phyloP scores from a whole-genome alignment of 495 filamentous ascomycete genomes.

The Aspergillus sclerotiicarbonarius region DNA sequence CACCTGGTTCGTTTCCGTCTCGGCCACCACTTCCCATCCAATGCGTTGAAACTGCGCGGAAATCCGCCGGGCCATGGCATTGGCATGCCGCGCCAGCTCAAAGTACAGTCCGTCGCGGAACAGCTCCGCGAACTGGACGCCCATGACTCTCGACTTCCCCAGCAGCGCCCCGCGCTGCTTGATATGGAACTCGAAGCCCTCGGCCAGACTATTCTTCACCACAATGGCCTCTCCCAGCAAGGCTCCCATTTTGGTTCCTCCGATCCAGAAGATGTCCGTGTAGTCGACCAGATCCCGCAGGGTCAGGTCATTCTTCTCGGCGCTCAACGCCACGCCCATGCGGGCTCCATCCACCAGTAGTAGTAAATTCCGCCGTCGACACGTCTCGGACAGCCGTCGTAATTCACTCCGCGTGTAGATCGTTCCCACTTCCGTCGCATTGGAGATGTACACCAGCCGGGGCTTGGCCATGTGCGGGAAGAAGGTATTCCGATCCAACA shows the following conservation, averaged over 20 bases:
- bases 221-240: slow-evolving; percentile 45
- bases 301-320: slow-evolving; percentile 33
- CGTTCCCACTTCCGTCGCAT: slow-evolving; percentile 44
- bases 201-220: slow-evolving; percentile 30
- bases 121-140: slow-evolving; percentile 44
- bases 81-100: slow-evolving; percentile 39
- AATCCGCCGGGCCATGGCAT: slow-evolving; percentile 34
- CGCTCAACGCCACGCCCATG: slow-evolving; percentile 37
- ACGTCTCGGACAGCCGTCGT: slow-evolving; percentile 29
- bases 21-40: slow-evolving; percentile 8
- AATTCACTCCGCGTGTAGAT: slow-evolving; percentile 40
- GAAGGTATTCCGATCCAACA: slow-evolving; percentile 38
- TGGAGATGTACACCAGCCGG: slow-evolving; percentile 42
- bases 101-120: slow-evolving; percentile 41
- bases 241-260: slow-evolving; percentile 45
- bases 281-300: slow-evolving; percentile 38
- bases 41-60: slow-evolving; percentile 3
- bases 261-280: slow-evolving; percentile 47
- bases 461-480: slow-evolving; percentile 47
- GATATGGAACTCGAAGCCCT: slow-evolving; percentile 43
- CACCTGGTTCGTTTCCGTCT: slow-evolving; percentile 39
- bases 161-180: slow-evolving; percentile 46
- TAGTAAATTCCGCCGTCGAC: slow-evolving; percentile 33
- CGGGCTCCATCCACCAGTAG: slow-evolving; percentile 44
- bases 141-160: slow-evolving; percentile 42